Evolutionary conservation across 352 stramenopile genomes (phyloP), one percentile per base, ranked within the genome.

Genomic region (Phytophthora ohioensis): DNA sequence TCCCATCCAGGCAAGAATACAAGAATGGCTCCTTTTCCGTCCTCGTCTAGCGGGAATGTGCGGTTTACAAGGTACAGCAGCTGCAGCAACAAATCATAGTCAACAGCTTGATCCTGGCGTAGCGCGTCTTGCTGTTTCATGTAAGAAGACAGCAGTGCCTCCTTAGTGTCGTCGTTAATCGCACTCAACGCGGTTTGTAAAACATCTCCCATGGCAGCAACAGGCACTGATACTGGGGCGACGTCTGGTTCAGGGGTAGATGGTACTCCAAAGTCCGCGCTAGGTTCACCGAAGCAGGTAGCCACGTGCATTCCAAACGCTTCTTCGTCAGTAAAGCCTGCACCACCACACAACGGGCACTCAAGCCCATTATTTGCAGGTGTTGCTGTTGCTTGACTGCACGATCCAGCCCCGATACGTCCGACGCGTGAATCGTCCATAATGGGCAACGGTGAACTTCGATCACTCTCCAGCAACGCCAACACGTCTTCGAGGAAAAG

Each of bases 401-500:
- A 30, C 58, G 6, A 51, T 34, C 38, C 55, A 43, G 31, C 47
- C 60, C 46, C 59, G 39, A 58, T 49, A 49, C 21, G 55, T 13
- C 60, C 49, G 30, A 58, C 48, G 35, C 55, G 46, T 42, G 65
- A 75, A 21, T 70, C 57, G 13, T 79, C 46, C 69, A 79, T 71
- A 15, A 72, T 73, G 2, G 60, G 69, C 43, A 84, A 65, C 52
- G 62, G 70, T 38, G 64, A 71, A 21, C 51, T 78, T 43, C 53
- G 67, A 52, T 77, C 74, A 46, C 57, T 78, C 6, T 83, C 61
- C 6, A 91, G 70, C 39, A 95, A 52, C 6, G 76, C 76, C 5
- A 95, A 60, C 2, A 92, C 65, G 38, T 95, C 88, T 76, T 99
- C 97, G 10, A 99, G 76, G 61, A 97, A 99, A 15, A 98, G 96